A percentile compares a stretch with the other conserved stretches of the same genome.
These are phyloP conservation scores for Backusella mclennaniae DNA, from an alignment of 192 early-diverging fungal genomes.

Conservation along the genomic window DNA sequence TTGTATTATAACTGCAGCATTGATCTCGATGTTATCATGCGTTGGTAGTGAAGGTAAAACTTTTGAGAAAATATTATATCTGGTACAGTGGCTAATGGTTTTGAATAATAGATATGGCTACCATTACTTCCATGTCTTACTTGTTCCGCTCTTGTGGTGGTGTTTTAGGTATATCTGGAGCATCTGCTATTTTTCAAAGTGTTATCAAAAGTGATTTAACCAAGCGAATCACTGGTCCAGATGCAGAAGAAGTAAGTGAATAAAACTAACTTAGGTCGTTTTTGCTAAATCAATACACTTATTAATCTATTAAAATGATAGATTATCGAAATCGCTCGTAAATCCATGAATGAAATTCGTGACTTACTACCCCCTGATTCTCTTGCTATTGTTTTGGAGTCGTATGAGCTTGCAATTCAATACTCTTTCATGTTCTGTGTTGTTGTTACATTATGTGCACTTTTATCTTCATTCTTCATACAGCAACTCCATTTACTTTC, in stretches of 20 bases:
- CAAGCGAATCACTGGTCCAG: constrained; percentile 28
- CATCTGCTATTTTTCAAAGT: constrained; percentile 43
- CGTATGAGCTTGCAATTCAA: constrained; percentile 11
- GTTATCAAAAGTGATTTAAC: constrained; percentile 32
- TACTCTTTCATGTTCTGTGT: constrained; percentile 14
- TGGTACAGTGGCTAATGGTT: constrained; percentile 38
- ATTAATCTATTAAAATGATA: background rate
- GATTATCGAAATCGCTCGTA: constrained; percentile 25
- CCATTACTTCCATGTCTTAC: constrained; percentile 49
- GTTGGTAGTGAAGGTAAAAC: constrained; percentile 49
- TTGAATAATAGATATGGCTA: constrained; percentile 52
- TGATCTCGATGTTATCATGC: constrained; percentile 51
- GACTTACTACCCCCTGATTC: background rate
- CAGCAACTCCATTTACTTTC: constrained; percentile 13
- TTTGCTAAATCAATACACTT: background rate
- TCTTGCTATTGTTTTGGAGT: constrained; percentile 13
- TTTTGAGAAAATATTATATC: constrained; percentile 19
- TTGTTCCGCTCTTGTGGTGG: constrained; percentile 54
- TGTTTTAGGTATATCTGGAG: constrained; percentile 54
- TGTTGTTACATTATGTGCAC: background rate
- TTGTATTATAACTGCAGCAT: constrained; percentile 46
- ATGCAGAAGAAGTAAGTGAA: constrained; percentile 23
- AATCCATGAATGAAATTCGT: constrained; percentile 26
- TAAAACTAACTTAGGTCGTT: background rate
- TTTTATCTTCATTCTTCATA: constrained; percentile 18